Percentiles rank a stretch among this genome's conserved stretches.
Evolutionary conservation across 2,329 filamentous ascomycete species (phyloP).

Genomic region (Cladosporium sphaerospermum): DNA sequence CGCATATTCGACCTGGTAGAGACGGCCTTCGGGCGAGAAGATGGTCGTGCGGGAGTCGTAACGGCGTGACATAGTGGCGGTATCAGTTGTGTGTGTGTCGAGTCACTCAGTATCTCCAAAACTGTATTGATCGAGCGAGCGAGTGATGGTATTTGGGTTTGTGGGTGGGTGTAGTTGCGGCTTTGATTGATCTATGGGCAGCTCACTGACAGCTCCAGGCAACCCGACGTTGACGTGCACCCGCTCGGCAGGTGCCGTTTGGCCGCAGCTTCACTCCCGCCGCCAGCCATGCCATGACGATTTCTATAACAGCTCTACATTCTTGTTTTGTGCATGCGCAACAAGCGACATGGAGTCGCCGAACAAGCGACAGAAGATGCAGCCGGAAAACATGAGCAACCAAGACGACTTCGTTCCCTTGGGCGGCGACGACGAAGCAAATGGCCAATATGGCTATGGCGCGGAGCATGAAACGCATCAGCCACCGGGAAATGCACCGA

Average conservation of each 20-base stretch:
- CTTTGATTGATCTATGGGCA: constrained; percentile 2
- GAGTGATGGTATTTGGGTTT: neutral
- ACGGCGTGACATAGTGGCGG: constrained; percentile 27
- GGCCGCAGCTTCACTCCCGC: constrained; percentile 11
- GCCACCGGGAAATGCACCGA: constrained; percentile 8
- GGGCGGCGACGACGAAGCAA: constrained; percentile 16
- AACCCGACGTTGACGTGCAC: constrained; percentile 11
- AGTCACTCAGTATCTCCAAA: neutral
- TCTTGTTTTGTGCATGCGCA: neutral
- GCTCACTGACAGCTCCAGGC: constrained; percentile 9
- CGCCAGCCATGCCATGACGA: constrained; percentile 7
- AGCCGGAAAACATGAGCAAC: neutral
- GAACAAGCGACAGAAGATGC: neutral
- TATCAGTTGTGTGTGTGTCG: constrained; percentile 5
- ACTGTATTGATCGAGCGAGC: neutral
- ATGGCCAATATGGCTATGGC: constrained; percentile 1
- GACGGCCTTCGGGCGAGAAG: constrained; percentile 96
- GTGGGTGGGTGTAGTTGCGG: constrained; percentile 1
- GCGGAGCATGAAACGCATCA: neutral
- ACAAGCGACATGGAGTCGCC: neutral
- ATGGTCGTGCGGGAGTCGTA: constrained; percentile 66
- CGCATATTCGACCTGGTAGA: constrained; percentile 99
- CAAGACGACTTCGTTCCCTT: constrained; percentile 25
- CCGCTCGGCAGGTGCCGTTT: constrained; percentile 2
- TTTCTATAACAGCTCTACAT: constrained; percentile 8